Evolutionary conservation across 306 rosid species (phyloP).

Genomic region (Prunus armeniaca): DNA sequence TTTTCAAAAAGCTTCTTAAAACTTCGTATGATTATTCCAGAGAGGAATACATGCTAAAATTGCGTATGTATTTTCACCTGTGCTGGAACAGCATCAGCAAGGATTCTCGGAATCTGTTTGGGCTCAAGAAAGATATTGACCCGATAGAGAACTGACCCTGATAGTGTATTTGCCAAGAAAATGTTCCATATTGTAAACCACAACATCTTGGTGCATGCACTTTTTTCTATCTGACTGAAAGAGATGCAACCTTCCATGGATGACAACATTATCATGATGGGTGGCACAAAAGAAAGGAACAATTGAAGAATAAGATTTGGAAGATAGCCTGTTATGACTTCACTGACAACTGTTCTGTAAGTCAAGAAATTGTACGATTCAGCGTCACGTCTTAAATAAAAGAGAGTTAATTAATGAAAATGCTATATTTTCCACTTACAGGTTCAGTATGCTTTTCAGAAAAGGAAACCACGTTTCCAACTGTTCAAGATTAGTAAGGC

Average conservation of each 20-base stretch:
- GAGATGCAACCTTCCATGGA: slow-evolving; percentile 77
- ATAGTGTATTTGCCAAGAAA: slow-evolving; percentile 83
- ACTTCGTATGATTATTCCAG: slow-evolving; percentile 2
- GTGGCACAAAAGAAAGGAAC: slow-evolving; percentile 64
- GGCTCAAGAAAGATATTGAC: slow-evolving; percentile 72
- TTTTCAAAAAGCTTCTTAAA: not conserved
- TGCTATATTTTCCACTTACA: slow-evolving; percentile 51
- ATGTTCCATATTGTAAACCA: slow-evolving; percentile 84
- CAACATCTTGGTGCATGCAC: slow-evolving; percentile 71
- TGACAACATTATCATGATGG: slow-evolving; percentile 66
- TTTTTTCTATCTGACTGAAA: slow-evolving; percentile 57
- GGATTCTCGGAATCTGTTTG: slow-evolving; percentile 58
- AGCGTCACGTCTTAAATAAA: not conserved
- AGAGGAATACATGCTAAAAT: slow-evolving; percentile 1
- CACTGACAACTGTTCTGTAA: slow-evolving; percentile 72
- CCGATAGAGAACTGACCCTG: slow-evolving; percentile 71
- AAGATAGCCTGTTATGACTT: slow-evolving; percentile 85
- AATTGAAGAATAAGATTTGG: slow-evolving; percentile 82
- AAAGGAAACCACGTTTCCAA: slow-evolving; percentile 70
- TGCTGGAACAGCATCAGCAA: slow-evolving; percentile 81
- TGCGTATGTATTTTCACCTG: slow-evolving; percentile 50
- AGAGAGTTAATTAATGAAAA: not conserved
- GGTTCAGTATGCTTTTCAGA: slow-evolving; percentile 45
- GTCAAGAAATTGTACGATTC: slow-evolving; percentile 13
- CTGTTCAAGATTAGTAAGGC: slow-evolving; percentile 68